These are phyloP conservation scores for Puccinia sorghi DNA, from an alignment of 1,284 basidiomycete species.

Conservation along the genomic window DNA sequence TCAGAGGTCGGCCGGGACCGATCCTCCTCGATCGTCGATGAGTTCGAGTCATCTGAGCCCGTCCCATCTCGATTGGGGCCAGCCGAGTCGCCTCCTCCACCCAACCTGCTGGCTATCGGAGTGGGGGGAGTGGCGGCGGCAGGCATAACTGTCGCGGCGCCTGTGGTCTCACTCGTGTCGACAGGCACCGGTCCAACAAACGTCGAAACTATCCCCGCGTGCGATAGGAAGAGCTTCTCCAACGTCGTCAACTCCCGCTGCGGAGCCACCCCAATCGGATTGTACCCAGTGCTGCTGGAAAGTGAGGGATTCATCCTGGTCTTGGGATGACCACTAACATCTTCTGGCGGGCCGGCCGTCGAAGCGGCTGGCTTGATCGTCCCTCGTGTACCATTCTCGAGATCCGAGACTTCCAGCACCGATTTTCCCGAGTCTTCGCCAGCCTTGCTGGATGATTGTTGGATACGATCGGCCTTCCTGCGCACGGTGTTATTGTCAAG, in stretches of 20 bases:
- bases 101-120: neutral
- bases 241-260: conserved; percentile 25
- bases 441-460: neutral
- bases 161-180: no score
- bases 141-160: neutral
- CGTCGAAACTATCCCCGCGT: neutral
- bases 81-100: neutral
- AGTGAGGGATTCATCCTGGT: neutral
- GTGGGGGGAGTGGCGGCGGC: neutral
- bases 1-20: neutral
- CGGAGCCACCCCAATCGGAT: neutral
- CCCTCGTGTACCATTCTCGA: neutral
- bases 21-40: conserved; percentile 27
- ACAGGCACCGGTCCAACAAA: conserved; percentile 10
- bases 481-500: neutral
- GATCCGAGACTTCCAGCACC: neutral
- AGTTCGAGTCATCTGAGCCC: neutral
- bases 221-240: conserved; percentile 44
- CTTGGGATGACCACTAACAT: neutral
- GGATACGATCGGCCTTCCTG: neutral
- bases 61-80: neutral
- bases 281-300: neutral
- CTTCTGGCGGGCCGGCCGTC: neutral
- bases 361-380: neutral
- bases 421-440: neutral